Conservation (phyloP, 1,139 yeast genomes). For the Scheffersomyces parashehatae region DNA sequence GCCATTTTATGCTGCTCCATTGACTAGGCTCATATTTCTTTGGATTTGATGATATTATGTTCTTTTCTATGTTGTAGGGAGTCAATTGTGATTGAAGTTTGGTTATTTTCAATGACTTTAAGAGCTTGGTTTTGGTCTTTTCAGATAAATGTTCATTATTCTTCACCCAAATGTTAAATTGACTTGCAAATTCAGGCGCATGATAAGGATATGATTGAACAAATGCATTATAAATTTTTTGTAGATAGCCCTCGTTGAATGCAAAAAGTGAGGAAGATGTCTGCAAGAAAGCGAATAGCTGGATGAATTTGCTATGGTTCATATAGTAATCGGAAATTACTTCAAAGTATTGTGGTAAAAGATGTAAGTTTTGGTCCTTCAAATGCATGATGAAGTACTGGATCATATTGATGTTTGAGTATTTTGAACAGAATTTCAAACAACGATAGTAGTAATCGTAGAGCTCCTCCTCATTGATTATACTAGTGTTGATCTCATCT, state of each 20-base stretch:
- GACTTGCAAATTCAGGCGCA: slow-evolving; percentile 24
- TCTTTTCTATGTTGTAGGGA: slow-evolving; percentile 27
- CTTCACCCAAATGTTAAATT: slow-evolving; percentile 27
- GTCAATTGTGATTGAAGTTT: slow-evolving; percentile 29
- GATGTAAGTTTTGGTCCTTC: slow-evolving; percentile 22
- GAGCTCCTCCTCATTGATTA: slow-evolving; percentile 12
- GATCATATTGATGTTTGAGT: slow-evolving; percentile 21
- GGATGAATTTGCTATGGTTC: slow-evolving; percentile 26
- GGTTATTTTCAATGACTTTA: slow-evolving; percentile 17
- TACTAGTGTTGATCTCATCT: slow-evolving; percentile 16
- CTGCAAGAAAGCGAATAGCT: slow-evolving; percentile 24
- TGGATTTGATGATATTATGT: slow-evolving; percentile 12
- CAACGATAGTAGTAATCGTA: slow-evolving; percentile 19
- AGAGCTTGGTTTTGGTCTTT: slow-evolving; percentile 8
- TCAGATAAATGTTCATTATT: slow-evolving; percentile 5
- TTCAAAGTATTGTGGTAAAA: slow-evolving; percentile 17
- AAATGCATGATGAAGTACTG: slow-evolving; percentile 25
- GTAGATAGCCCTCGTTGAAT: slow-evolving; percentile 23
- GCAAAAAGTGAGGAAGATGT: slow-evolving; percentile 16
- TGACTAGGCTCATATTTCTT: slow-evolving; percentile 20
- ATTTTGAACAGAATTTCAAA: slow-evolving; percentile 18
- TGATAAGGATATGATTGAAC: slow-evolving; percentile 36
- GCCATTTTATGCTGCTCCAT: slow-evolving; percentile 22
- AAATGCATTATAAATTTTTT: slow-evolving; percentile 29
- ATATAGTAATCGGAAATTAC: slow-evolving; percentile 25